phyloP scores from a whole-genome alignment of 495 filamentous ascomycete species.

The Gamarada debralockiae region DNA sequence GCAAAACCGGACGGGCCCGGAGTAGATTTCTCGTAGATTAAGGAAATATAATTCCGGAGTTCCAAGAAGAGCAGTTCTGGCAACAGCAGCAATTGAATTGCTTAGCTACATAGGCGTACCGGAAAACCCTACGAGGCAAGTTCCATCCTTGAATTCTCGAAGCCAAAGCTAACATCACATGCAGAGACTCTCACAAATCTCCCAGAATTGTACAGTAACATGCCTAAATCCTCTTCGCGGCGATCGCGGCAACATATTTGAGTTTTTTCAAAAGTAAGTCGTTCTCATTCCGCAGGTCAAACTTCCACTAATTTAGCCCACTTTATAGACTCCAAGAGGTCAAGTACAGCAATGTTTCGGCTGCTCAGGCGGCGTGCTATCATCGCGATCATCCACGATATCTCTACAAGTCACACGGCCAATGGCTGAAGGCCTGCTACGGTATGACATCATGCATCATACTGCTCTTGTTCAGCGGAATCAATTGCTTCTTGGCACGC shows the following conservation, averaged over 20 bases:
- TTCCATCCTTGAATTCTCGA: neutral
- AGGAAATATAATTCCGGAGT: neutral
- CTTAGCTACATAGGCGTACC: neutral
- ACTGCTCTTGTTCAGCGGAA: conserved; percentile 39
- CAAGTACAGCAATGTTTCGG: conserved; percentile 24
- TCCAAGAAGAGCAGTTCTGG: neutral
- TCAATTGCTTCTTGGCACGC: conserved; percentile 28
- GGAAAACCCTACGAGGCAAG: neutral
- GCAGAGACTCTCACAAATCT: neutral
- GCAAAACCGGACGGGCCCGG: neutral
- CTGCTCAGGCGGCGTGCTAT: conserved; percentile 28
- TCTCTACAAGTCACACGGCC: conserved; percentile 39
- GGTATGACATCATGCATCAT: conserved; percentile 33
- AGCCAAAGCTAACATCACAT: neutral
- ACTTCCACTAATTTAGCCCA: neutral
- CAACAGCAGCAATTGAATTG: neutral
- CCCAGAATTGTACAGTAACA: neutral
- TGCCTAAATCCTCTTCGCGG: neutral
- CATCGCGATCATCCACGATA: conserved; percentile 36
- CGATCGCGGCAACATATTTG: neutral
- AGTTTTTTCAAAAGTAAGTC: conserved; percentile 22
- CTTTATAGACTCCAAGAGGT: conserved; percentile 22
- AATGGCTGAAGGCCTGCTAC: conserved; percentile 36
- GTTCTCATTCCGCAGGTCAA: neutral
- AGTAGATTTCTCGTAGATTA: neutral